Evolutionary conservation across 148 eudicot species (phyloP).

Genomic region (Heliamphora exappendiculata): DNA sequence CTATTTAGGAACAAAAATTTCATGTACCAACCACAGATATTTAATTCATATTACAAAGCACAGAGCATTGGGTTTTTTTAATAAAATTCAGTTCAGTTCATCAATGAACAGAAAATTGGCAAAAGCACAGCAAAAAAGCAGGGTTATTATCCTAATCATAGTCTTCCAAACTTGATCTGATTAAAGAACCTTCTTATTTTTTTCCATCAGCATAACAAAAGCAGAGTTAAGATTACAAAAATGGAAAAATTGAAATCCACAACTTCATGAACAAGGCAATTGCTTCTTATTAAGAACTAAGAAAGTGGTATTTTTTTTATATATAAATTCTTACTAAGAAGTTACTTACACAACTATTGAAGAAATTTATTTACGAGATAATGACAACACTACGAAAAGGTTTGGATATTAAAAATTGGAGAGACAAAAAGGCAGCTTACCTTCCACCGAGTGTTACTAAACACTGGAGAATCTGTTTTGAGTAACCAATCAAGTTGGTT

Average conservation of each 20-base stretch:
- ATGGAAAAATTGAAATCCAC: no score
- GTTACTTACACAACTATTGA: background rate
- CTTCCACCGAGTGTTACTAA: constrained; percentile 39
- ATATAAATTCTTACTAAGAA: background rate
- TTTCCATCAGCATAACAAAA: no score
- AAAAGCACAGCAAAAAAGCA: background rate
- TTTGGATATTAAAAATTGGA: no score
- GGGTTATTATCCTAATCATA: background rate
- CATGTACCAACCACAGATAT: background rate
- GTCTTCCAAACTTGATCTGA: background rate
- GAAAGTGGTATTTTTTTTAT: background rate
- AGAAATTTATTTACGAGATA: no score
- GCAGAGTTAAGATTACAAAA: no score
- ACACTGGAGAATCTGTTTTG: constrained; percentile 18
- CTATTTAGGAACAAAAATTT: background rate
- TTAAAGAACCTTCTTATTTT: background rate
- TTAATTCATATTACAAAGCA: background rate
- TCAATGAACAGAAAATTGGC: background rate
- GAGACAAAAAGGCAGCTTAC: constrained; percentile 14
- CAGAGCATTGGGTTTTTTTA: background rate
- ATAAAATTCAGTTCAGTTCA: background rate
- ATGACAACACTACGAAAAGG: background rate
- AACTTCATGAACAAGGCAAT: no score
- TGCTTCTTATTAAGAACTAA: background rate
- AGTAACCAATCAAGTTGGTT: constrained; percentile 16